A percentile compares a stretch with the other conserved stretches of the same genome.
phyloP scores from a whole-genome alignment of 2,329 filamentous ascomycete species.

The Colletotrichum camelliae region DNA sequence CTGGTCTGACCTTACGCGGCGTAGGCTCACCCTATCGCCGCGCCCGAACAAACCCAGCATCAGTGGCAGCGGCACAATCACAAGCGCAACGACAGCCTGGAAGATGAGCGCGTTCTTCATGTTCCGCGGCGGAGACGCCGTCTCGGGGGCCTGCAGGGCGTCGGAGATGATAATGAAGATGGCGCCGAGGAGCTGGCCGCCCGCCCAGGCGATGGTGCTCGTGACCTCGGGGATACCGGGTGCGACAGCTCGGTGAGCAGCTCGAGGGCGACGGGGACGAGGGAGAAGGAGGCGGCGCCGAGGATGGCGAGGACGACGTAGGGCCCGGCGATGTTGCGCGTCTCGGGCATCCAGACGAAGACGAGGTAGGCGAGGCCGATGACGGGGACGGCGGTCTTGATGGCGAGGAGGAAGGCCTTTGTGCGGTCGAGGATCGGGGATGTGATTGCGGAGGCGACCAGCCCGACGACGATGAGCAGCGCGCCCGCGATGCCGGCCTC shows the following conservation, averaged over 20 bases:
- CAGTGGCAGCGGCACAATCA: slow-evolving; percentile 70
- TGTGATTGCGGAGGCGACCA: slow-evolving; percentile 76
- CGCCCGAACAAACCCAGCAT: slow-evolving; percentile 74
- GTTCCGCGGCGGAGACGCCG: slow-evolving; percentile 66
- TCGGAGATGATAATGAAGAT: slow-evolving; percentile 85
- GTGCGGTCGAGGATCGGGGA: slow-evolving; percentile 86
- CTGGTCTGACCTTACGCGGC: slow-evolving; percentile 52
- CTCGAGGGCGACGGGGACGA: slow-evolving; percentile 87
- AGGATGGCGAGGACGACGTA: slow-evolving; percentile 79
- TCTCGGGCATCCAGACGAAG: slow-evolving; percentile 77
- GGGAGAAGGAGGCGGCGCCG: slow-evolving; percentile 78
- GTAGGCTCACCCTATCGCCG: slow-evolving; percentile 52
- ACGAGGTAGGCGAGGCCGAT: slow-evolving; percentile 75
- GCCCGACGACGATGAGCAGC: slow-evolving; percentile 85
- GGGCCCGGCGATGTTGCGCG: slow-evolving; percentile 63
- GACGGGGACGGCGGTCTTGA: slow-evolving; percentile 78
- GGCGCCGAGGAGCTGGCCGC: slow-evolving; percentile 84
- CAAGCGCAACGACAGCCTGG: slow-evolving; percentile 72
- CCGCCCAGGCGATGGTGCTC: slow-evolving; percentile 82
- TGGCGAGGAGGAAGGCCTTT: slow-evolving; percentile 76
- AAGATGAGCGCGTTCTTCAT: slow-evolving; percentile 82
- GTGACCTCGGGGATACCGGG: slow-evolving; percentile 85
- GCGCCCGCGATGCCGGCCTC: slow-evolving; percentile 90
- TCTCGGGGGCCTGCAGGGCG: slow-evolving; percentile 64
- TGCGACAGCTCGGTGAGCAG: slow-evolving; percentile 87